Conservation (phyloP, 148 eudicot genomes). For the Pouteria glomerata region DNA sequence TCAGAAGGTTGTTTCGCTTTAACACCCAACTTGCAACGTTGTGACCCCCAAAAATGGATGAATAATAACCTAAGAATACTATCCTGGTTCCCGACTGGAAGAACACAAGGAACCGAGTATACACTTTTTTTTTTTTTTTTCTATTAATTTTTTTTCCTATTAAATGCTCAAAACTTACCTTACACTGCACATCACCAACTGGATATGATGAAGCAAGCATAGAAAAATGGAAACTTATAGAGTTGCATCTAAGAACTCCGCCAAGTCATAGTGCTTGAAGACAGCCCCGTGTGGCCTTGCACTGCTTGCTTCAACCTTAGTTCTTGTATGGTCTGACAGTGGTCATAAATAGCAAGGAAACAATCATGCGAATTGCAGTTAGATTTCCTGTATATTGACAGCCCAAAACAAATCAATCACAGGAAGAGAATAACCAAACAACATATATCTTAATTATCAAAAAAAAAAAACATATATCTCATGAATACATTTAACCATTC, state of each 20-base stretch:
- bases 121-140: too few species aligned
- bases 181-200: conserved; percentile 2
- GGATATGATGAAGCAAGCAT: conserved; percentile 2
- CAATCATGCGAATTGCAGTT: background rate
- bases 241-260: conserved; percentile 1
- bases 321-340: conserved; percentile 32
- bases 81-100: background rate
- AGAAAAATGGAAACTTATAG: conserved; percentile 4
- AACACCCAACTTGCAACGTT: background rate
- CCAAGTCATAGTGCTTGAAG: conserved; percentile 22
- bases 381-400: background rate
- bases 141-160: too few species aligned
- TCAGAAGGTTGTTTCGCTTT: background rate
- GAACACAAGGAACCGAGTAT: too few species aligned
- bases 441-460: too few species aligned
- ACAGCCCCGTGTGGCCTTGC: conserved; percentile 19
- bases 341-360: background rate
- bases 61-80: background rate
- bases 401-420: background rate
- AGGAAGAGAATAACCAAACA: too few species aligned
- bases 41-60: background rate
- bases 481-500: too few species aligned
- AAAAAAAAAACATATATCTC: too few species aligned
- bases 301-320: conserved; percentile 32
- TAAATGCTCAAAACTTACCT: too few species aligned